These are phyloP conservation scores for Radiomyces spectabilis DNA, from an alignment of 192 early-diverging fungal genomes.

Conservation along the genomic window DNA sequence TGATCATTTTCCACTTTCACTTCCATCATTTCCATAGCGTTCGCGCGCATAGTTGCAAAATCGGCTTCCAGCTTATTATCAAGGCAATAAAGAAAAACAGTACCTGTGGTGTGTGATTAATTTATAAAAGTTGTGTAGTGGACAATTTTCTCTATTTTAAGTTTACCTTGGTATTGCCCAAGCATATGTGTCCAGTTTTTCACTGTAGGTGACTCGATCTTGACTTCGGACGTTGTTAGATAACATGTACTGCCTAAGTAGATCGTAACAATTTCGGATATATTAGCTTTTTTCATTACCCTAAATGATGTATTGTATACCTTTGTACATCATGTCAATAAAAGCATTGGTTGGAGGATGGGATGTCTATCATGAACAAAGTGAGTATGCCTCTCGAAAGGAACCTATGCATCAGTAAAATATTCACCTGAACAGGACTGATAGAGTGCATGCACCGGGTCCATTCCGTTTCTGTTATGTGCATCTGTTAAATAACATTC, in stretches of 20 bases:
- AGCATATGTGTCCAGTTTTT: slow-evolving; percentile 10
- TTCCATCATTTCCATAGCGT: too few species aligned
- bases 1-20: too few species aligned
- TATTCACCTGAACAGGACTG: slow-evolving; percentile 5
- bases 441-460: slow-evolving; percentile 13
- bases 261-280: neutral
- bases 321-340: slow-evolving; percentile 15
- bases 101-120: neutral
- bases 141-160: neutral
- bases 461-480: slow-evolving; percentile 11
- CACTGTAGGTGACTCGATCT: too few species aligned
- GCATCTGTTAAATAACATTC: too few species aligned
- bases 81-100: slow-evolving; percentile 2
- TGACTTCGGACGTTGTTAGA: slow-evolving; percentile 9
- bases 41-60: too few species aligned
- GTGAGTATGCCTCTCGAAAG: neutral
- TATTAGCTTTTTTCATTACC: neutral
- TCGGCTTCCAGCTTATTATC: neutral
- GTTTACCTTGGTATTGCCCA: slow-evolving; percentile 6
- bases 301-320: neutral
- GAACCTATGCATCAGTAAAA: neutral
- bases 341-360: slow-evolving; percentile 7
- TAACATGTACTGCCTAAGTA: slow-evolving; percentile 11
- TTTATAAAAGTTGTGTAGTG: neutral
- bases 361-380: neutral